Evolutionary conservation across 2,329 filamentous ascomycete species (phyloP).

Genomic region (Microcyclospora pomicola): DNA sequence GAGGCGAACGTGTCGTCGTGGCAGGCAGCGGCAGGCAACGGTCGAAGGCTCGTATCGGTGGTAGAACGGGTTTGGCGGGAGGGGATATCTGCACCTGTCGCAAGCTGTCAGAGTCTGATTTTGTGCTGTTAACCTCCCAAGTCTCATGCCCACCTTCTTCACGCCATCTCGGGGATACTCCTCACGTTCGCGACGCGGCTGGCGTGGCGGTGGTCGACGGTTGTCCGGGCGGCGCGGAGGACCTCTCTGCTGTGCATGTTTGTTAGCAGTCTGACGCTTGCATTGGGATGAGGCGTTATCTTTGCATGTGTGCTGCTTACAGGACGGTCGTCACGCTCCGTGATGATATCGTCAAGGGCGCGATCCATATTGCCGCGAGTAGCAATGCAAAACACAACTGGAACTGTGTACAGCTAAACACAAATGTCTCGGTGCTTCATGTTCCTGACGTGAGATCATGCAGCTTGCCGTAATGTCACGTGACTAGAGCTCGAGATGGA

Average conservation of each 20-base stretch:
- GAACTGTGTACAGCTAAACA: too few species aligned
- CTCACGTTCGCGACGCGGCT: constrained; percentile 27
- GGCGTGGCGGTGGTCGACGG: constrained; percentile 43
- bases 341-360: constrained; percentile 50
- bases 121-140: not conserved
- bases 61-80: constrained; percentile 9
- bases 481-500: not conserved
- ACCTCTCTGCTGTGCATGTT: constrained; percentile 9
- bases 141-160: constrained; percentile 56
- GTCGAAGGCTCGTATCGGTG: constrained; percentile 7
- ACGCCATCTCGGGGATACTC: constrained; percentile 66
- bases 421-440: too few species aligned
- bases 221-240: constrained; percentile 2
- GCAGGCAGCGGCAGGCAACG: constrained; percentile 21
- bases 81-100: constrained; percentile 31
- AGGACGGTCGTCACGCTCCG: constrained; percentile 34
- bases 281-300: not conserved
- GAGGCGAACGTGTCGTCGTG: constrained; percentile 7
- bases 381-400: too few species aligned
- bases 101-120: constrained; percentile 3
- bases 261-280: constrained; percentile 3
- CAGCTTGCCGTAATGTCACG: not conserved
- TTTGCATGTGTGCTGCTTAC: constrained; percentile 3
- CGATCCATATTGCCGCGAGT: constrained; percentile 40
- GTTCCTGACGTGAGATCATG: too few species aligned